Conservation (phyloP, 2,329 filamentous ascomycete genomes). For the Thielaviopsis ethacetica region DNA sequence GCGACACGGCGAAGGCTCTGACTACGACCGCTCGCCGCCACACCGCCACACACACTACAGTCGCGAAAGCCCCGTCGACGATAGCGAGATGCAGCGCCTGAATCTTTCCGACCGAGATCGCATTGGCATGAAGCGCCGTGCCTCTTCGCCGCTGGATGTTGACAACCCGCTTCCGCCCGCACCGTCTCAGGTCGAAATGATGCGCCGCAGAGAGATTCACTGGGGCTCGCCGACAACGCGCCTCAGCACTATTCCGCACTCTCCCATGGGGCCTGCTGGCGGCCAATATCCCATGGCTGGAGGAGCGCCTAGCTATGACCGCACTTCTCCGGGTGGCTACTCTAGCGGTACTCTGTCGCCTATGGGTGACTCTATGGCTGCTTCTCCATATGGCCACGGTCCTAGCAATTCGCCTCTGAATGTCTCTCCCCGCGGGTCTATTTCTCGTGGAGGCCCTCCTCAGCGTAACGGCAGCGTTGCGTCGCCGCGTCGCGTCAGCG, state of each 20-base stretch:
- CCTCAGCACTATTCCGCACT: slow-evolving; percentile 29
- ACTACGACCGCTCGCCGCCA: slow-evolving; percentile 32
- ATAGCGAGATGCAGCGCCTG: slow-evolving; percentile 23
- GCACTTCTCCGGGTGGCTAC: slow-evolving; percentile 28
- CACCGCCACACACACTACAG: slow-evolving; percentile 25
- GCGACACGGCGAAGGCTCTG: slow-evolving; percentile 27
- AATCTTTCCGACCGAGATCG: slow-evolving; percentile 36
- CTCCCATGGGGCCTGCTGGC: slow-evolving; percentile 27
- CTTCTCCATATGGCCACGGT: slow-evolving; percentile 24
- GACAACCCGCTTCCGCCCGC: slow-evolving; percentile 26
- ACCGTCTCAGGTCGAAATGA: slow-evolving; percentile 25
- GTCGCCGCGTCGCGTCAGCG: slow-evolving; percentile 35
- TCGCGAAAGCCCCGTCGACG: slow-evolving; percentile 29
- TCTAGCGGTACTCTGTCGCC: slow-evolving; percentile 36
- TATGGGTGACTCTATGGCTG: slow-evolving; percentile 32
- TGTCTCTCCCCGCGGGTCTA: slow-evolving; percentile 31
- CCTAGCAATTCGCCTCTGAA: slow-evolving; percentile 23
- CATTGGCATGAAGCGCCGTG: slow-evolving; percentile 37
- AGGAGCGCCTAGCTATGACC: slow-evolving; percentile 30
- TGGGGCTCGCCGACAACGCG: slow-evolving; percentile 38
- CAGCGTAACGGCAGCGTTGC: slow-evolving; percentile 30
- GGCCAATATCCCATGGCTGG: slow-evolving; percentile 23
- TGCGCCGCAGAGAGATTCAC: slow-evolving; percentile 32
- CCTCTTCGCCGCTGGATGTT: slow-evolving; percentile 36
- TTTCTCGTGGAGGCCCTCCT: slow-evolving; percentile 25